Evolutionary conservation across 331 rosid species (phyloP).

Genomic region (Dryas integrifolia): DNA sequence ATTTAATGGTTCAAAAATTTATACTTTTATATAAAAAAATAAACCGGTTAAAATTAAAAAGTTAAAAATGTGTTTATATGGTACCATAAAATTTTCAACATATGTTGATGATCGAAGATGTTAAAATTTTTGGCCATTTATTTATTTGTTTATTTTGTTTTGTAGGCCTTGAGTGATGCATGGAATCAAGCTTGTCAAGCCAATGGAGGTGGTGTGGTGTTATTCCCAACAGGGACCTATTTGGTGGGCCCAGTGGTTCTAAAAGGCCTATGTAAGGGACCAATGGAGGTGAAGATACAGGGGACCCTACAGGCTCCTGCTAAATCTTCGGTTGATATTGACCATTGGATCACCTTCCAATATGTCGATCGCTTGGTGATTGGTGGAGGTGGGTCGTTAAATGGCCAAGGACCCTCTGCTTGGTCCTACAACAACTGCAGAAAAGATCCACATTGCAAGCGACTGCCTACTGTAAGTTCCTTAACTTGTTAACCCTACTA

Average conservation of each 20-base stretch:
- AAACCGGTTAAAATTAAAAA: too few species aligned
- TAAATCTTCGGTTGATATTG: background rate
- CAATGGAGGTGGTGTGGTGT: slow-evolving; percentile 16
- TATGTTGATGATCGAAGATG: background rate
- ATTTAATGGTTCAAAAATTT: background rate
- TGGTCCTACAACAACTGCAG: slow-evolving; percentile 27
- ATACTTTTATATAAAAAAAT: background rate
- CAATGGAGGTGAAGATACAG: slow-evolving; percentile 17
- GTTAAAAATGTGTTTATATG: too few species aligned
- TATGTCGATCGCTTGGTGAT: slow-evolving; percentile 24
- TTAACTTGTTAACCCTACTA: background rate
- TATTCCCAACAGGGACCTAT: slow-evolving; percentile 41
- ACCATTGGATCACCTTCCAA: slow-evolving; percentile 42
- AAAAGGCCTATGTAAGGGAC: slow-evolving; percentile 46
- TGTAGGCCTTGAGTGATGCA: slow-evolving; percentile 13
- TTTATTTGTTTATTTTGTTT: background rate
- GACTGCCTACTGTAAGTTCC: slow-evolving; percentile 39
- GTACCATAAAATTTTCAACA: too few species aligned
- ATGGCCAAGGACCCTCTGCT: slow-evolving; percentile 46
- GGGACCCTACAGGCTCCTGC: slow-evolving; percentile 43
- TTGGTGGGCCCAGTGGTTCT: slow-evolving; percentile 26
- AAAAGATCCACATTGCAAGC: slow-evolving; percentile 5
- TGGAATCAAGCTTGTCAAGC: slow-evolving; percentile 27
- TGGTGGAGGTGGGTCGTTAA: slow-evolving; percentile 43
- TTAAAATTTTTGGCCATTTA: background rate